These are phyloP conservation scores for Beauveria asiatica DNA, from an alignment of 2,329 filamentous ascomycete genomes.

Conservation along the genomic window DNA sequence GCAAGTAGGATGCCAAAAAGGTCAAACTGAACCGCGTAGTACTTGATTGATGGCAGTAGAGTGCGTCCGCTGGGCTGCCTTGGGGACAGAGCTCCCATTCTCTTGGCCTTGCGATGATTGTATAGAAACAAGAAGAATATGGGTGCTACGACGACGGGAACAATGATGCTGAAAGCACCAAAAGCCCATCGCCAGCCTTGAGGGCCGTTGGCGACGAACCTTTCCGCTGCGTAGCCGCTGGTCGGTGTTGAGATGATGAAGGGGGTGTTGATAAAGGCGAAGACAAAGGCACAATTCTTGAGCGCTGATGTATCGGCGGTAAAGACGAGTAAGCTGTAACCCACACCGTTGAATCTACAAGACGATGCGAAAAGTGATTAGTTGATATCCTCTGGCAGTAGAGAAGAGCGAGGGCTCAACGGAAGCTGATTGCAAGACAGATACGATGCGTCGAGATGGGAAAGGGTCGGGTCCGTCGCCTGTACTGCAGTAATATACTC, in stretches of 20 bases:
- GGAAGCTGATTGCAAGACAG: not conserved
- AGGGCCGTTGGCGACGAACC: constrained; percentile 14
- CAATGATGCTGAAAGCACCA: constrained; percentile 48
- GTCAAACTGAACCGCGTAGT: constrained; percentile 48
- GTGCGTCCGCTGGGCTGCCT: constrained; percentile 25
- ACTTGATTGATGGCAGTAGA: constrained; percentile 27
- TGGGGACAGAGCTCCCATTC: not conserved
- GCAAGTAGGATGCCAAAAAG: constrained; percentile 49
- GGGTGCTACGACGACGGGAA: constrained; percentile 27
- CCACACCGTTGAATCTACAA: constrained; percentile 39
- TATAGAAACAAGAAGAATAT: constrained; percentile 14
- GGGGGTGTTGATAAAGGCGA: constrained; percentile 51
- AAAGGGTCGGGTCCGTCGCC: constrained; percentile 20
- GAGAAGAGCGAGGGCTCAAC: not conserved
- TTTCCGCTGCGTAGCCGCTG: constrained; percentile 18
- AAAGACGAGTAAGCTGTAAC: constrained; percentile 51
- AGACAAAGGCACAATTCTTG: constrained; percentile 46
- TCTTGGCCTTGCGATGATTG: constrained; percentile 10
- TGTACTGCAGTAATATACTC: not conserved
- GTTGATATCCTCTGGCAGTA: not conserved
- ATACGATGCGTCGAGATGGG: too few relatives aligned
- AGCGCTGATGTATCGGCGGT: constrained; percentile 55
- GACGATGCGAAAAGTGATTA: not conserved
- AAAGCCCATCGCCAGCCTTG: constrained; percentile 30
- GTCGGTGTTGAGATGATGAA: constrained; percentile 26